These are phyloP conservation scores for Pichia sp. DNA, from an alignment of 1,139 yeast genomes.

Conservation along the genomic window DNA sequence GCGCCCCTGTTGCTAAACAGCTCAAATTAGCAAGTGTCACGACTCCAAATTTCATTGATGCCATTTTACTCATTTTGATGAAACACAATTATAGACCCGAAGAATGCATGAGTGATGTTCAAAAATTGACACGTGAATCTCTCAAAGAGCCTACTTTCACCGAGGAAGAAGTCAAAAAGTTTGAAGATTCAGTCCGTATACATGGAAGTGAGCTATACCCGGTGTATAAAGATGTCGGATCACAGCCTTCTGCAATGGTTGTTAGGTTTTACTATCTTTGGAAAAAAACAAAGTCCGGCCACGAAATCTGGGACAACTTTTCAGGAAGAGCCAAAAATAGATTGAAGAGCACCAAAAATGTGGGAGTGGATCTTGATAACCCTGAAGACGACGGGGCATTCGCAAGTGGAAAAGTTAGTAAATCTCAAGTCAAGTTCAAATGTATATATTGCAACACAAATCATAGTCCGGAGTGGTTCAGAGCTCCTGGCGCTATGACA, in stretches of 20 bases:
- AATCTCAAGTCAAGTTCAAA: conserved; percentile 38
- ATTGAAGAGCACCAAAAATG: conserved; percentile 38
- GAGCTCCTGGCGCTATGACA: conserved; percentile 57
- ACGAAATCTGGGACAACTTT: conserved; percentile 75
- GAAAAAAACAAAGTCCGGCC: conserved; percentile 82
- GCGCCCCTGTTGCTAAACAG: conserved; percentile 54
- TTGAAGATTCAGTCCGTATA: conserved; percentile 71
- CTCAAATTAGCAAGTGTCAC: conserved; percentile 44
- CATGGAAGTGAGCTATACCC: conserved; percentile 80
- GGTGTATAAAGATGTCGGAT: conserved; percentile 61
- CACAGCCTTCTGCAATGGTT: conserved; percentile 70
- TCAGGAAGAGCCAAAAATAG: conserved; percentile 66
- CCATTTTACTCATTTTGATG: conserved; percentile 54
- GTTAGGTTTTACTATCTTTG: conserved; percentile 85
- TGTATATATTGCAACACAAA: conserved; percentile 65
- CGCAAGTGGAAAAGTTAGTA: conserved; percentile 46
- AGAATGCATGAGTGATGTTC: conserved; percentile 41
- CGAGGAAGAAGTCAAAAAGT: conserved; percentile 56
- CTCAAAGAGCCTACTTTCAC: conserved; percentile 75
- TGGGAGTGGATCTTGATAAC: conserved; percentile 43
- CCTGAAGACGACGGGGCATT: conserved; percentile 70
- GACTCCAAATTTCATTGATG: conserved; percentile 78
- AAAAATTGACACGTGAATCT: conserved; percentile 49
- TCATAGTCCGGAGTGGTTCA: conserved; percentile 60
- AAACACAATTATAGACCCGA: conserved; percentile 47